phyloP scores from a whole-genome alignment of 1,284 basidiomycete genomes.

The Ceratobasidium sp. region DNA sequence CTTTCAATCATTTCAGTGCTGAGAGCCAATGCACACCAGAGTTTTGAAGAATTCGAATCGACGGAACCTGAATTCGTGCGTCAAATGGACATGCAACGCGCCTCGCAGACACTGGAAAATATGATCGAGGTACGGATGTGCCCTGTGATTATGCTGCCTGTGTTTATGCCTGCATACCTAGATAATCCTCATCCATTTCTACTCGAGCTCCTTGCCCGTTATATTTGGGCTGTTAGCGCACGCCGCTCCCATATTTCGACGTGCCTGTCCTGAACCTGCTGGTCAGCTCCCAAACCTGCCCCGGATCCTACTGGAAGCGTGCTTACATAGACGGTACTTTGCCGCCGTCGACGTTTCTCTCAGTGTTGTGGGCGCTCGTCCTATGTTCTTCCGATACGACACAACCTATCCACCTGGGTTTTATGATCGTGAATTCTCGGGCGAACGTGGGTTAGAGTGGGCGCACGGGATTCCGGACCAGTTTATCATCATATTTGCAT shows the following conservation, averaged over 20 bases:
- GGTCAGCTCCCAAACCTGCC: not conserved
- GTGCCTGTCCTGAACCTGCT: conserved; percentile 15
- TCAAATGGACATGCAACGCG: not conserved
- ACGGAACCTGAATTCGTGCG: not conserved
- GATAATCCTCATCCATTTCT: conserved; percentile 1
- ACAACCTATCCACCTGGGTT: not conserved
- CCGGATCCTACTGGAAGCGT: not conserved
- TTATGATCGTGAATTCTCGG: not conserved
- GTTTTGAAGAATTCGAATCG: not conserved
- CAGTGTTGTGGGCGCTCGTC: not conserved
- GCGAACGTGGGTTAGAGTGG: not conserved
- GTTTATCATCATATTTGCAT: conserved; percentile 10
- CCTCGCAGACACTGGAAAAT: not conserved
- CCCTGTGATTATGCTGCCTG: not conserved
- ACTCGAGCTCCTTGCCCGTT: not conserved
- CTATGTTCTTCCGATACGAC: conserved; percentile 20
- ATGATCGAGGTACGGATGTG: not conserved
- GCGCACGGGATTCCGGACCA: conserved; percentile 21
- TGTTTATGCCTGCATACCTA: not conserved
- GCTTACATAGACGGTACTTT: not conserved
- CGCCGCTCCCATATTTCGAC: conserved; percentile 6
- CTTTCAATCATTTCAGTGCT: not conserved
- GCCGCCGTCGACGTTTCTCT: not conserved
- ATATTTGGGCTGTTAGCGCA: not conserved
- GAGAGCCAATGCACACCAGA: not conserved